These are phyloP conservation scores for Penicillium griseofulvum DNA, from an alignment of 2,329 filamentous ascomycete species.

Conservation along the genomic window DNA sequence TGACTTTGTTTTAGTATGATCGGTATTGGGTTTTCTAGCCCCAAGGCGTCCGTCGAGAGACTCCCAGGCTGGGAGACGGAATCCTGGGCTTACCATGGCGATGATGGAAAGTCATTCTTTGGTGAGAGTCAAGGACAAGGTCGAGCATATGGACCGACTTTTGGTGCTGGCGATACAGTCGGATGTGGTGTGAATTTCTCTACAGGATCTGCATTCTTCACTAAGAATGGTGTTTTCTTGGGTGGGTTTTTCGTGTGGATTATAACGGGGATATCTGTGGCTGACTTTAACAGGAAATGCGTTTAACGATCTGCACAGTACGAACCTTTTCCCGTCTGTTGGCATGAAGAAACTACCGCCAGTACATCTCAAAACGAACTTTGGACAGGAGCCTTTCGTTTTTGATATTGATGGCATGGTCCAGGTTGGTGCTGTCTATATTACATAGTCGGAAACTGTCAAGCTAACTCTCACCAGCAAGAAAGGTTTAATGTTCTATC, in stretches of 20 bases:
- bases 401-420: constrained; percentile 90
- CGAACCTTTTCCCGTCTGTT: constrained; percentile 54
- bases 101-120: constrained; percentile 63
- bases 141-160: constrained; percentile 60
- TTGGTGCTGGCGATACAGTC: constrained; percentile 58
- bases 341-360: constrained; percentile 63
- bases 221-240: constrained; percentile 60
- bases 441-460: not conserved
- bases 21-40: constrained; percentile 61
- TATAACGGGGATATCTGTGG: not conserved
- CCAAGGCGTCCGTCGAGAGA: constrained; percentile 58
- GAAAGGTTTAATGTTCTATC: constrained; percentile 59
- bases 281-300: constrained; percentile 53
- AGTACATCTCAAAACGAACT: constrained; percentile 60
- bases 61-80: constrained; percentile 65
- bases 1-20: constrained; percentile 31
- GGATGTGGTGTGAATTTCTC: constrained; percentile 66
- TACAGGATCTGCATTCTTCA: constrained; percentile 62
- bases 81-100: constrained; percentile 66
- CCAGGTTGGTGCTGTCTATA: constrained; percentile 53
- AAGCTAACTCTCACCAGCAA: constrained; percentile 44
- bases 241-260: constrained; percentile 41
- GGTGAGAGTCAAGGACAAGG: constrained; percentile 55
- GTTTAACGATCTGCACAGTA: constrained; percentile 45
- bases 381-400: constrained; percentile 71